Conservation (phyloP, 1,284 basidiomycete species). For the Fomitopsis palustris region DNA sequence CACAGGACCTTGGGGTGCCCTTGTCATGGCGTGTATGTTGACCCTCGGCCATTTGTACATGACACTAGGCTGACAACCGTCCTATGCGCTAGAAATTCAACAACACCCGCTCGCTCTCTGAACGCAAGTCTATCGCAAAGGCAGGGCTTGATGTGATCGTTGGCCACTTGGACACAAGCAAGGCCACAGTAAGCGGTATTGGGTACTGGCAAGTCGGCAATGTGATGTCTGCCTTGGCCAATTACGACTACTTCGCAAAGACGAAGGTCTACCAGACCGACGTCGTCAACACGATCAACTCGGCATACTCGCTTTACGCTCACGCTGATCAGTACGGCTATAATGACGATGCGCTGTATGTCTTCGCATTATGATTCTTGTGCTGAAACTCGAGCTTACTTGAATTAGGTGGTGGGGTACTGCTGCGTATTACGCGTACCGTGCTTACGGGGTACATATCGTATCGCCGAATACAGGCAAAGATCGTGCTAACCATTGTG, state of each 20-base stretch:
- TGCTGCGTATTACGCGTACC: constrained; percentile 44
- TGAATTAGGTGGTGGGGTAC: constrained; percentile 44
- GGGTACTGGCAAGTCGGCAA: neutral
- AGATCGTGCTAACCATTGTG: neutral
- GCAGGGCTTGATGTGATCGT: neutral
- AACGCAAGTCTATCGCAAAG: neutral
- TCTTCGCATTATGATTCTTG: neutral
- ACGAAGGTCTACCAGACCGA: constrained; percentile 17
- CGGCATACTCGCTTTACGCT: constrained; percentile 32
- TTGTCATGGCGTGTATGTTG: neutral
- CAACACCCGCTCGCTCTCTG: neutral
- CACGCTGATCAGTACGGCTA: constrained; percentile 43
- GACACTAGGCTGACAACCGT: neutral
- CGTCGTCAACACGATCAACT: constrained; percentile 39
- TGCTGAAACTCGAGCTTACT: neutral
- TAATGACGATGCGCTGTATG: constrained; percentile 41
- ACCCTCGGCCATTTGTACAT: neutral
- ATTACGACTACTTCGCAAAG: constrained; percentile 1
- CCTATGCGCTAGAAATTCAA: neutral
- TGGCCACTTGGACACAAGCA: neutral
- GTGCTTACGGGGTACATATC: constrained; percentile 35
- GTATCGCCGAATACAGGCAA: neutral
- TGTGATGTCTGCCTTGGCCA: neutral
- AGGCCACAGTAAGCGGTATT: neutral
- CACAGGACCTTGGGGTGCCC: neutral